phyloP scores from a whole-genome alignment of 208 protist species.

The Balamuthia mandrillaris region DNA sequence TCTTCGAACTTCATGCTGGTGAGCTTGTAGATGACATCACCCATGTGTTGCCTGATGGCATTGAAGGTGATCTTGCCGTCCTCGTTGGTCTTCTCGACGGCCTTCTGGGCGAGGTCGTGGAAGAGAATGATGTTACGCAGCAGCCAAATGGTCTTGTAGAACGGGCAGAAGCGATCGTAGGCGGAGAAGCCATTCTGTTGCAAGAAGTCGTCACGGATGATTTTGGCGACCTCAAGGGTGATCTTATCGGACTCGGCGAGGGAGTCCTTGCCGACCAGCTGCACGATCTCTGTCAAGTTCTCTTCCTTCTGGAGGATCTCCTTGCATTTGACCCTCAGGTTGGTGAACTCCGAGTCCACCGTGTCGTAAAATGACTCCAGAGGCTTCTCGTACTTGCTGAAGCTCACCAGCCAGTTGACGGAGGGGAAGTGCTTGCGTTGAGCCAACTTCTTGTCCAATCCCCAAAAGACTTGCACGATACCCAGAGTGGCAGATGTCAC shows the following conservation, averaged over 20 bases:
- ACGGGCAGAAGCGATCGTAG: slow-evolving; percentile 91
- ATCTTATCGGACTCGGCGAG: slow-evolving; percentile 98
- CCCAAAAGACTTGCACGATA: slow-evolving; percentile 99
- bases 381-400: slow-evolving; percentile 95
- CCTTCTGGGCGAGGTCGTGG: slow-evolving; percentile 89
- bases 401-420: slow-evolving; percentile 99
- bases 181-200: slow-evolving; percentile 99
- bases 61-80: slow-evolving; percentile 93
- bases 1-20: slow-evolving; percentile 77
- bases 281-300: slow-evolving; percentile 99
- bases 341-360: slow-evolving; percentile 91
- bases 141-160: slow-evolving; percentile 95
- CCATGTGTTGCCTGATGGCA: slow-evolving; percentile 78
- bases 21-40: slow-evolving; percentile 66
- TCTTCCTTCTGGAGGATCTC: slow-evolving; percentile 98
- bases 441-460: slow-evolving; percentile 99
- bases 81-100: slow-evolving; percentile 67
- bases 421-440: slow-evolving; percentile 99
- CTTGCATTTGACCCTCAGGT: slow-evolving; percentile 83
- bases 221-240: slow-evolving; percentile 97
- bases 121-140: slow-evolving; percentile 96
- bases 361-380: slow-evolving; percentile 96
- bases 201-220: slow-evolving; percentile 99
- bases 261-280: slow-evolving; percentile 99
- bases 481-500: slow-evolving; percentile 97